Evolutionary conservation across 75 land plant species (phyloP), one percentile per base, ranked within the genome.

Genomic region (Cupressus sempervirens): DNA sequence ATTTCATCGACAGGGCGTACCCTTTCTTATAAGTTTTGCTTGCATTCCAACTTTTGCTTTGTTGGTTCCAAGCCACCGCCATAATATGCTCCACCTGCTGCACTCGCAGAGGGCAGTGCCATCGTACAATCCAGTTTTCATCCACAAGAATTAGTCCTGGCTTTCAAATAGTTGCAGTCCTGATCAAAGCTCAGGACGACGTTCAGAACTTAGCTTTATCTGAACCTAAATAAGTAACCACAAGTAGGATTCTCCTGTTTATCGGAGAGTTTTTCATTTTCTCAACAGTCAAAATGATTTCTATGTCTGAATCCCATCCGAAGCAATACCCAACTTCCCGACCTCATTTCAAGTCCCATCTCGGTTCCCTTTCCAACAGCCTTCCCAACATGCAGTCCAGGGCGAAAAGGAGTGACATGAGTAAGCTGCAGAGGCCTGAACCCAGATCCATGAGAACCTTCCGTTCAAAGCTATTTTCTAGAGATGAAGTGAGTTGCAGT

Each of bases 401-500:
- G 2, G 48, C 0, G 81, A 79, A 32, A 43, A 79, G 52, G 52
- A 79, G 29, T 11, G 81, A 79, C 32, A 43, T 45, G 29, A 29
- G 45, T 79, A 79, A 79, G 46, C 30, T 40, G 40, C 83, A 82
- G 38, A 82, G 40, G 83, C 83, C 83, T 82, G 65, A 35, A 34
- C 83, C 83, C n/a, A 82, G 83, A 82, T 82, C 83, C 56, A 82
- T 82, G 83, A 50, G 83, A 29, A 82, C 83, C 56, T 52, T 82
- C 62, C 83, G 83, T 16, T 54, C 83, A 32, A 82, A 54, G 83
- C 32, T 82, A 32, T 30, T 29, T 54, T 18, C 20, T 18, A 82
- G 65, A 32, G 54, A 52, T 52, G 83, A 50, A 53, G 46, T 76
- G 7, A 41, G 13, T 23, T n/a, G 48, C 52, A 79, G 48, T 79